phyloP scores from a whole-genome alignment of 2,329 filamentous ascomycete species.

The Penicillium occitanis region DNA sequence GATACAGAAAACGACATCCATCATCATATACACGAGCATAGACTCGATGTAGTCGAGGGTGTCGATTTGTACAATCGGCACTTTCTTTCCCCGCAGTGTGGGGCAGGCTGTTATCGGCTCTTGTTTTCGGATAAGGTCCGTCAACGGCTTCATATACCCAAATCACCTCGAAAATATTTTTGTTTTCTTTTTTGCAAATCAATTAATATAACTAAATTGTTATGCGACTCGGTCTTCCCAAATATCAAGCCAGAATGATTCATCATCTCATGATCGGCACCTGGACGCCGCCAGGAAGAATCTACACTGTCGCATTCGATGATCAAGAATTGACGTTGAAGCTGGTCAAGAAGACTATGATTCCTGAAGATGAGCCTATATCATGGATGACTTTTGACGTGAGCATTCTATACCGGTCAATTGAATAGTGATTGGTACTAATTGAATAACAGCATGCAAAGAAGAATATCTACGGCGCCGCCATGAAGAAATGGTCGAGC shows the following conservation, averaged over 20 bases:
- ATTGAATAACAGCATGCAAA: slow-evolving; percentile 62
- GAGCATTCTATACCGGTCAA: slow-evolving; percentile 34
- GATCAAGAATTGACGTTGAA: slow-evolving; percentile 73
- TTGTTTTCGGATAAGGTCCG: slow-evolving; percentile 17
- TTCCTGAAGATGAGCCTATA: slow-evolving; percentile 80
- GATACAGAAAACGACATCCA: background rate
- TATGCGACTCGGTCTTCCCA: slow-evolving; percentile 20
- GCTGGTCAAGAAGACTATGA: slow-evolving; percentile 76
- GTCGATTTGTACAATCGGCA: background rate
- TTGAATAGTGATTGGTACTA: background rate
- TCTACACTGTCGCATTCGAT: slow-evolving; percentile 86
- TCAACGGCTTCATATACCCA: background rate
- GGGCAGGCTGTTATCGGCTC: slow-evolving; percentile 18
- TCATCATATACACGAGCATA: background rate
- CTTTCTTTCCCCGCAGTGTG: slow-evolving; percentile 17
- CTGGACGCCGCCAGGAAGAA: slow-evolving; percentile 85
- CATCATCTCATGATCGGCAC: slow-evolving; percentile 92
- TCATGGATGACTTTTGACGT: slow-evolving; percentile 93
- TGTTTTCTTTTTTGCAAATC: background rate
- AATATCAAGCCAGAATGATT: slow-evolving; percentile 58
- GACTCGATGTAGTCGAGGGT: background rate
- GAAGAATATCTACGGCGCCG: slow-evolving; percentile 82
- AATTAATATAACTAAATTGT: background rate
- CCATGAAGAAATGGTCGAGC: slow-evolving; percentile 92
- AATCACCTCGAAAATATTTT: background rate